These are phyloP conservation scores for Didymella sp. DNA, from an alignment of 2,329 filamentous ascomycete species.

Conservation along the genomic window DNA sequence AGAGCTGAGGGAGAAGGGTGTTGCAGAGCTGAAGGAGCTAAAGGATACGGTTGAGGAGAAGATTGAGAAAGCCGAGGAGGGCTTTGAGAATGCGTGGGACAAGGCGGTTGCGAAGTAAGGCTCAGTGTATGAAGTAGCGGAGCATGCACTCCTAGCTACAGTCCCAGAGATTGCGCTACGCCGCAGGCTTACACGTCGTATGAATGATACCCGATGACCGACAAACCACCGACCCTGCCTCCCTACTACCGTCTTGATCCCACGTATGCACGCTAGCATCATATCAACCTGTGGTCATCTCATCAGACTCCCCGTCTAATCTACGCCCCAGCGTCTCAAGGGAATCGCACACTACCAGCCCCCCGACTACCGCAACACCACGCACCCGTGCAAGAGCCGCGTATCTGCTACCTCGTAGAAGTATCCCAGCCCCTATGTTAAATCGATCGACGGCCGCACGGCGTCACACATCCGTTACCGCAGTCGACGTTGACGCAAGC, in stretches of 20 bases:
- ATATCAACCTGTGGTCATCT: background rate
- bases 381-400: too few species aligned
- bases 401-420: too few species aligned
- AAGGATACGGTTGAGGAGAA: constrained; percentile 25
- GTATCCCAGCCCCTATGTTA: background rate
- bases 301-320: background rate
- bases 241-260: background rate
- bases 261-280: background rate
- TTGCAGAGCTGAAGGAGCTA: constrained; percentile 64
- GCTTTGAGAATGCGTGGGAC: constrained; percentile 74
- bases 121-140: background rate
- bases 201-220: constrained; percentile 20
- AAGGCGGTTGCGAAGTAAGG: constrained; percentile 61
- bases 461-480: background rate
- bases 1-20: constrained; percentile 60
- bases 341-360: background rate
- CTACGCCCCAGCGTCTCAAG: background rate
- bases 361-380: too few species aligned
- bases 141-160: background rate
- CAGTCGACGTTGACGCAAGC: background rate
- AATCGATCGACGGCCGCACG: background rate
- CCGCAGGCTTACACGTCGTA: constrained; percentile 1
- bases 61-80: constrained; percentile 51
- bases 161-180: background rate
- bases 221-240: background rate